A percentile compares a stretch with the other conserved stretches of the same genome.
These are phyloP conservation scores for Exophiala oligosperma DNA, from an alignment of 2,329 filamentous ascomycete species.

Conservation along the genomic window DNA sequence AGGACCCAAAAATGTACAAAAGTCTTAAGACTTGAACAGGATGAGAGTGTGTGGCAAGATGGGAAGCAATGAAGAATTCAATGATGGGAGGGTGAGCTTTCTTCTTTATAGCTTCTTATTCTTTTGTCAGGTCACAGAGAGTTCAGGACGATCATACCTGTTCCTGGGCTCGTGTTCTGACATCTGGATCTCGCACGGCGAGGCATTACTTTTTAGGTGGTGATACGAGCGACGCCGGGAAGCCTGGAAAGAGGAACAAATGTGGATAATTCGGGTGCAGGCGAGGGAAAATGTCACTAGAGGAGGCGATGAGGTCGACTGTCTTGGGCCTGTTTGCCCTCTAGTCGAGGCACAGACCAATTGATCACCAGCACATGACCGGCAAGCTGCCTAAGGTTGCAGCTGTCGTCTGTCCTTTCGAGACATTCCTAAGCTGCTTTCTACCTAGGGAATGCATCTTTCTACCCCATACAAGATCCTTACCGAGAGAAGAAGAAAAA, in stretches of 20 bases:
- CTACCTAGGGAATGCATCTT: background rate
- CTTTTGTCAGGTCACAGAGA: too few species aligned
- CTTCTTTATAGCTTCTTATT: too few species aligned
- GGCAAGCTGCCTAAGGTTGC: background rate
- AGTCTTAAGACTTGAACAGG: too few species aligned
- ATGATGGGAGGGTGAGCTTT: too few species aligned
- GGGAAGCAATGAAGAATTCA: too few species aligned
- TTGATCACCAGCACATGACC: slow-evolving; percentile 1
- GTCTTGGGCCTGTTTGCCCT: background rate
- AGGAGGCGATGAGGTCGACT: background rate
- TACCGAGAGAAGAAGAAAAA: background rate
- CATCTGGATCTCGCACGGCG: too few species aligned
- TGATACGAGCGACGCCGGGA: too few species aligned
- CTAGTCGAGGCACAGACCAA: slow-evolving; percentile 3
- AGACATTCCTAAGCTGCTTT: background rate
- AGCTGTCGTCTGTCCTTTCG: background rate
- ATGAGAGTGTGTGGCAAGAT: too few species aligned
- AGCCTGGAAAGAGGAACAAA: background rate
- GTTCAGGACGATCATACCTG: too few species aligned
- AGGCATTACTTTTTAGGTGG: too few species aligned
- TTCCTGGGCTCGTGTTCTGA: too few species aligned
- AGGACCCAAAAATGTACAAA: too few species aligned
- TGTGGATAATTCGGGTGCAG: background rate
- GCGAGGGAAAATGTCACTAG: background rate
- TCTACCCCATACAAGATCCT: background rate